Evolutionary conservation across 1,284 basidiomycete genomes (phyloP).

Genomic region (Apiotrichum montevideense): DNA sequence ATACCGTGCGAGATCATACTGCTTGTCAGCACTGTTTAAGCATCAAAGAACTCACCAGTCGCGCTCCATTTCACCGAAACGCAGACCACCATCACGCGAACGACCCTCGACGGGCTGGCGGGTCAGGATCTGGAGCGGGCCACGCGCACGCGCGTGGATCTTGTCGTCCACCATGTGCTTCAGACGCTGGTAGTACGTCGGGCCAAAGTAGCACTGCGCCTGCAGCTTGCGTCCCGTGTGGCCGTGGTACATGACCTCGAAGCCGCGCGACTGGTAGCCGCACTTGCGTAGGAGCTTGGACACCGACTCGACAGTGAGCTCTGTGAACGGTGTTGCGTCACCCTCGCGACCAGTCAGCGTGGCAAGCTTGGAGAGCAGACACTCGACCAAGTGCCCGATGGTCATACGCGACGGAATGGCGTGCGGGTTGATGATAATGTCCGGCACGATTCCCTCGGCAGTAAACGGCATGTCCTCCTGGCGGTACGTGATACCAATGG

Average conservation of each 20-base stretch:
- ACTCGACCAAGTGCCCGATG: constrained; percentile 98
- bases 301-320: constrained; percentile 92
- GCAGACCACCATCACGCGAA: constrained; percentile 94
- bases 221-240: constrained; percentile 96
- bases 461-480: constrained; percentile 99
- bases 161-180: constrained; percentile 99
- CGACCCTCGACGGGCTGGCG: constrained; percentile 99
- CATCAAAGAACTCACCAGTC: constrained; percentile 48
- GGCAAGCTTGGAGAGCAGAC: constrained; percentile 91
- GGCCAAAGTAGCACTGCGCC: constrained; percentile 96
- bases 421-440: constrained; percentile 98
- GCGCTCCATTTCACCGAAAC: constrained; percentile 98
- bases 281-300: constrained; percentile 72
- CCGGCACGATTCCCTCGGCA: constrained; percentile 88
- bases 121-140: constrained; percentile 95
- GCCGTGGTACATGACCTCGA: constrained; percentile 98
- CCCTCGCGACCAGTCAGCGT: constrained; percentile 95
- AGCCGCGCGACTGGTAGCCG: constrained; percentile 90
- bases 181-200: constrained; percentile 97
- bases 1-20: constrained; percentile 98
- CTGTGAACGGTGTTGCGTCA: constrained; percentile 97
- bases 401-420: constrained; percentile 99
- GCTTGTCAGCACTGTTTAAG: too few species aligned
- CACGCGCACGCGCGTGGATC: constrained; percentile 95
- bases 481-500: constrained; percentile 96